These are phyloP conservation scores for Polytolypa hystricis DNA, from an alignment of 2,329 filamentous ascomycete genomes.

Conservation along the genomic window DNA sequence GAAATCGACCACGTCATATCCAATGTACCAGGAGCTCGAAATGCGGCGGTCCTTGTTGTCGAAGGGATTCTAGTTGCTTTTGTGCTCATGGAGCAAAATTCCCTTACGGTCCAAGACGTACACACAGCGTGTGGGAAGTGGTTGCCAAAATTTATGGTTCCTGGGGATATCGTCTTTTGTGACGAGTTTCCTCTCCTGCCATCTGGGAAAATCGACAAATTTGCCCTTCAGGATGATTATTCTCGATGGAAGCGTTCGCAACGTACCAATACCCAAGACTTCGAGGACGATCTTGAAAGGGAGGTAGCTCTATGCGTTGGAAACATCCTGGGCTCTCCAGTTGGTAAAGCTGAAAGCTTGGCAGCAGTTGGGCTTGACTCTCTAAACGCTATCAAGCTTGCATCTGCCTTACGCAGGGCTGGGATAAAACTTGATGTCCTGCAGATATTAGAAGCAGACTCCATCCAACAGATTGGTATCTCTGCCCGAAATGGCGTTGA, in stretches of 20 bases:
- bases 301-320: slow-evolving; percentile 34
- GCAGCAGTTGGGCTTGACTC: slow-evolving; percentile 55
- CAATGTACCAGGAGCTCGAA: slow-evolving; percentile 50
- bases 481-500: slow-evolving; percentile 18
- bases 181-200: slow-evolving; percentile 59
- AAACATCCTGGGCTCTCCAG: slow-evolving; percentile 29
- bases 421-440: slow-evolving; percentile 48
- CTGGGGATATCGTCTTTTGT: slow-evolving; percentile 57
- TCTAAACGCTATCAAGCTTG: slow-evolving; percentile 49
- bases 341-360: slow-evolving; percentile 35
- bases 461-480: slow-evolving; percentile 28
- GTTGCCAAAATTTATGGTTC: slow-evolving; percentile 77
- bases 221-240: slow-evolving; percentile 49
- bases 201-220: slow-evolving; percentile 74
- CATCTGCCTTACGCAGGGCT: slow-evolving; percentile 49
- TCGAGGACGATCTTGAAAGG: slow-evolving; percentile 17
- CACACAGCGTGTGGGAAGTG: slow-evolving; percentile 54
- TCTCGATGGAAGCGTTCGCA: slow-evolving; percentile 15
- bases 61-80: slow-evolving; percentile 63
- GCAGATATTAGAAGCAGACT: slow-evolving; percentile 50
- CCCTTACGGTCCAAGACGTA: slow-evolving; percentile 36
- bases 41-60: slow-evolving; percentile 56
- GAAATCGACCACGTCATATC: slow-evolving; percentile 70
- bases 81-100: slow-evolving; percentile 44
- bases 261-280: slow-evolving; percentile 8